phyloP scores from a whole-genome alignment of 352 stramenopile species.

The Phytophthora pisi region DNA sequence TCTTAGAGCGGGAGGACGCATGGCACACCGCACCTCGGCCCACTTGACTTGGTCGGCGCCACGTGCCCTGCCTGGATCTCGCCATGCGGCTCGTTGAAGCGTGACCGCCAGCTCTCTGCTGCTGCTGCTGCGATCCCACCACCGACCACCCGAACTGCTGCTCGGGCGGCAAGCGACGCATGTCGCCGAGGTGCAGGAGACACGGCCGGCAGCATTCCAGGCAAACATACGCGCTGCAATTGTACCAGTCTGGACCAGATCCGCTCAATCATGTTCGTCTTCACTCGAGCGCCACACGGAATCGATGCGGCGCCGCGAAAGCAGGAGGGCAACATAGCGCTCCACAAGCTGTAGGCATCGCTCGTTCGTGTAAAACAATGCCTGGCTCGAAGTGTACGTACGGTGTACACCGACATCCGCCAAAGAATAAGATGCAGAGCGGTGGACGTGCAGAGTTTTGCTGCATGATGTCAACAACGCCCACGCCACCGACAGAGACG shows the following conservation, averaged over 20 bases:
- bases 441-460: not conserved
- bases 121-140: not conserved
- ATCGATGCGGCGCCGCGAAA: conserved; percentile 8
- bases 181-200: conserved; percentile 10
- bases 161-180: conserved; percentile 8
- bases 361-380: not conserved
- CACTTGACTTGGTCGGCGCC: not conserved
- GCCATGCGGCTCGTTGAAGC: conserved; percentile 13
- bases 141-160: conserved; percentile 21
- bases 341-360: not conserved
- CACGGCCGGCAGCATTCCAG: conserved; percentile 14
- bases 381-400: not conserved
- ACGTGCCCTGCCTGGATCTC: conserved; percentile 13
- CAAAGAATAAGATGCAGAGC: not conserved
- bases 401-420: no score
- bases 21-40: not conserved
- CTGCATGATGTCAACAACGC: not conserved
- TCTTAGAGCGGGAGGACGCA: not conserved
- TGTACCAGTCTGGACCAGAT: conserved; percentile 1
- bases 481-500: not conserved
- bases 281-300: conserved; percentile 7
- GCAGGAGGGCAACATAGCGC: conserved; percentile 3
- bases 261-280: conserved; percentile 7
- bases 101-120: not conserved
- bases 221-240: conserved; percentile 23